Evolutionary conservation across 2,329 filamentous ascomycete species (phyloP), one percentile per base, ranked within the genome.

Genomic region (Alternaria viburni): DNA sequence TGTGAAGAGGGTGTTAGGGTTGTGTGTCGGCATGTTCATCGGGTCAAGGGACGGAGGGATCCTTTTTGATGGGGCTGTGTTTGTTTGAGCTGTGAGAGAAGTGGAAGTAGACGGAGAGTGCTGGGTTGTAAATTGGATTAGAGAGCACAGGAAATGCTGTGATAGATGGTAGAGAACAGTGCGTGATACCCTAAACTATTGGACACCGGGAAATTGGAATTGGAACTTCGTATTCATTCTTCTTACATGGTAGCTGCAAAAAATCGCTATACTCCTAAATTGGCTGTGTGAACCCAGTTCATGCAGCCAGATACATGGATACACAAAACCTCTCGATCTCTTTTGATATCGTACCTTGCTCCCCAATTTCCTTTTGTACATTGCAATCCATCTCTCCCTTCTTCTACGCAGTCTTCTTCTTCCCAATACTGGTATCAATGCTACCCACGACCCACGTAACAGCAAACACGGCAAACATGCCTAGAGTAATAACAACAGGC

Each of bases 391-490:
- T 12, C 3, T 30, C 9, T 10, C 5, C 15, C 5, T 17, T 11
- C 3, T 62, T 62, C 65, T 67, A 79, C 19, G 67, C 72, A 41
- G 68, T 73, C 74, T 80, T 85, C 76, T 85, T 85, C 79, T 84
- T 87, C 68, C 86, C 89, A 81, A 97, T 96, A 78, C 91, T 93
- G 49, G 94, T 87, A 77, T 97, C 90, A 66, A 97, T 83, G 74
- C 88, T 90, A 30, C 93, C 91, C 62, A 97, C 79, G 4, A 89
- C 82, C 90, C 91, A 97, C 6, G 88, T 86, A 2, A 89, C 86
- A 44, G 88, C 84, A 80, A 97, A 97, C 12, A 97, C 82, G n/a
- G 86, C 83, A 69, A 96, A 77, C 66, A 91, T 82, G 71, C 91
- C 93, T 30, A 84, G 83, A 68, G 96, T 93, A 64, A 98, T 87